phyloP scores from a whole-genome alignment of 108 stramenopile species.

The Phaeodactylum tricornutum region DNA sequence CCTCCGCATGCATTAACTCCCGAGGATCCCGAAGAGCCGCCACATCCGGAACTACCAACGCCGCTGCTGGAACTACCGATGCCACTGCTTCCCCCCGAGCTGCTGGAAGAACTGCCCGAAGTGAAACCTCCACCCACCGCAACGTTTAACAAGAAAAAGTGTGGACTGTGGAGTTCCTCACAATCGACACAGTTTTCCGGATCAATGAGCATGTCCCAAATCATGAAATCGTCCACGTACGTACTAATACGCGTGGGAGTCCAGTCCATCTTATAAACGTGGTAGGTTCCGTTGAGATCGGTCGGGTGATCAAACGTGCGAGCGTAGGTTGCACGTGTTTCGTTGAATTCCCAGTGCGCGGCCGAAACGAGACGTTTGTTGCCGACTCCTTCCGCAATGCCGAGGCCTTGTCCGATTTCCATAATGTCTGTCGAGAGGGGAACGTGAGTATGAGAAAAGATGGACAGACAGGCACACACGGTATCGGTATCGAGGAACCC shows the following conservation, averaged over 20 bases:
- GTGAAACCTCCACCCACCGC: slow-evolving; percentile 16
- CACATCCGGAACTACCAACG: too few relatives aligned
- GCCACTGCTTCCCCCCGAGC: neutral
- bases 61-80: neutral
- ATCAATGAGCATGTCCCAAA: slow-evolving; percentile 12
- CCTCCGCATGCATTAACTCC: slow-evolving; percentile 8
- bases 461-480: too few relatives aligned
- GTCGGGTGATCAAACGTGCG: neutral
- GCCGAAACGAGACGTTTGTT: slow-evolving; percentile 6
- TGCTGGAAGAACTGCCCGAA: neutral
- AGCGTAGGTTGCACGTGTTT: slow-evolving; percentile 3
- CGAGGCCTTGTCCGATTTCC: slow-evolving; percentile 18
- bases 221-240: slow-evolving; percentile 7
- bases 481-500: too few relatives aligned
- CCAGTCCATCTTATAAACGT: slow-evolving; percentile 13
- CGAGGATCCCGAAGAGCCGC: slow-evolving; percentile 4
- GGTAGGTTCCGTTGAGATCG: slow-evolving; percentile 7
- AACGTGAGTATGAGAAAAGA: too few relatives aligned
- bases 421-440: too few relatives aligned
- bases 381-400: neutral
- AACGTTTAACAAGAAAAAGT: slow-evolving; percentile 9
- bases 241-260: slow-evolving; percentile 6
- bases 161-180: slow-evolving; percentile 7
- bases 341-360: slow-evolving; percentile 18
- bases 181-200: slow-evolving; percentile 3